Evolutionary conservation across 2,329 filamentous ascomycete species (phyloP).

Genomic region (Ilyonectria robusta): DNA sequence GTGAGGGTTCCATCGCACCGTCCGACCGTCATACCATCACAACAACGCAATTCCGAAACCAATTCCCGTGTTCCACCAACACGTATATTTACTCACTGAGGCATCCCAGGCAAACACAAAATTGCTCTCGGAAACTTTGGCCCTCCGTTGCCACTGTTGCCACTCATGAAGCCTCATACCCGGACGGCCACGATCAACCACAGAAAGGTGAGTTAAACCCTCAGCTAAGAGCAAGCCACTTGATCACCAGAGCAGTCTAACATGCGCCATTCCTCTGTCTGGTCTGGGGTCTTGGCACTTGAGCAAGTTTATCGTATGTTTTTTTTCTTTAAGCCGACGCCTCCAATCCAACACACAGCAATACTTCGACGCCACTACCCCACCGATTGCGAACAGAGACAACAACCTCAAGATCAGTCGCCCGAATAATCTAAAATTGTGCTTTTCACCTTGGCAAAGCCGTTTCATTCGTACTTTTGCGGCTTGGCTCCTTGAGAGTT

Average conservation of each 20-base stretch:
- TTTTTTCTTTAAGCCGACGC: not conserved
- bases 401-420: not conserved
- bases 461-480: not conserved
- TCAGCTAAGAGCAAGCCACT: not conserved
- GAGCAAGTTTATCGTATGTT: slow-evolving; percentile 28
- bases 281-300: slow-evolving; percentile 8
- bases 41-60: not conserved
- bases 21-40: not conserved
- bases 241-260: not conserved
- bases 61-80: not conserved
- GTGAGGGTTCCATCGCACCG: slow-evolving; percentile 5
- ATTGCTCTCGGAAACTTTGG: too few relatives aligned
- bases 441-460: not conserved
- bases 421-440: not conserved
- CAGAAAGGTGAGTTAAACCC: not conserved
- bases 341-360: not conserved
- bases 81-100: too few relatives aligned
- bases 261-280: not conserved
- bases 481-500: not conserved
- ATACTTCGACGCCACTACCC: not conserved
- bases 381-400: not conserved
- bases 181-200: not conserved
- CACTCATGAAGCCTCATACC: not conserved
- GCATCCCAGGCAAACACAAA: not conserved
- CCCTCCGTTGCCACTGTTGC: not conserved